Base-by-base conservation (phyloP, 208 protist genomes). In the Lotmaria passim region DNA sequence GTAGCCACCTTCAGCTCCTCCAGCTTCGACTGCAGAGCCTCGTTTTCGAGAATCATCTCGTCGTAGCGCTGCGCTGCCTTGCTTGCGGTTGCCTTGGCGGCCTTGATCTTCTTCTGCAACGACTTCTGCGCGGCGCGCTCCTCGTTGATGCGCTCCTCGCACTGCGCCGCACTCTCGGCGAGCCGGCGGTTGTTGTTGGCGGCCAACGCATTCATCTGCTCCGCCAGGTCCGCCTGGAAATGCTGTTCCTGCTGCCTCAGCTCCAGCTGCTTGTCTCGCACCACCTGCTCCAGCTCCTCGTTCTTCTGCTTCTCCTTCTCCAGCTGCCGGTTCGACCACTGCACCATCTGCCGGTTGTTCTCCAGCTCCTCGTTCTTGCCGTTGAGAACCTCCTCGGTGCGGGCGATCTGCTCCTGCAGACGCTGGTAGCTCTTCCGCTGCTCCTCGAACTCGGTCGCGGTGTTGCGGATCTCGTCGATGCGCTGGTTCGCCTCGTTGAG, bases 11-110 rank as follows among this genome's bases (percentile, higher is more conserved):
- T 97, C 34, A 97, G 78, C 56, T 97, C 88, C 79, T 95, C 93
- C 26, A 97, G 60, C 74, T 95, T 87, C 24, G 85, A 84, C 53
- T 82, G 68, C 36, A 97, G 75, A 3, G 85, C 71, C 61, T 97
- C 93, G 71, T 97, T 97, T 64, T 97, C 90, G 19, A 97, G 70
- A 52, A 97, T 94, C 87, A 97, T 94, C 76, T 97, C 93, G 68
- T 97, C 93, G 73, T 95, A 97, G 38, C 89, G 86, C 69, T 97
- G 93, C 23, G 87, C 90, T 23, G 79, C 87, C 79, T 95, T 97
- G 52, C 83, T 81, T 15, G 93, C 80, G 28, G 77, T 82, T 2
- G 81, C 72, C 79, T 91, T 93, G 67, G 93, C 86, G 24, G 58
- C 85, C 74, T 97, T 97, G 15, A 97, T 69, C 72, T 94, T 94